Conservation (phyloP, 306 rosid genomes). For the Vachellia collinsii region DNA sequence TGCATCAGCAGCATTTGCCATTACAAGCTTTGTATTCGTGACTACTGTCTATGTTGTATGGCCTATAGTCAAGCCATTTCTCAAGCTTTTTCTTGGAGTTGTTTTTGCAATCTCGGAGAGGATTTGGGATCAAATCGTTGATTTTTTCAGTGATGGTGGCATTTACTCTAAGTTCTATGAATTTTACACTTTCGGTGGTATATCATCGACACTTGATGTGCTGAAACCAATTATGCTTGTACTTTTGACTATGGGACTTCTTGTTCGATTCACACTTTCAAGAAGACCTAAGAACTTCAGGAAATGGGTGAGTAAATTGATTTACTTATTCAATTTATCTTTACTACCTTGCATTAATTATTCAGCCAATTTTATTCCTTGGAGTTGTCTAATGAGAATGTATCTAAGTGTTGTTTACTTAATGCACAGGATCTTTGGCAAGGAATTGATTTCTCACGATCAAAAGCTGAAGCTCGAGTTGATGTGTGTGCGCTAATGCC, state of each 20-base stretch:
- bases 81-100: conserved; percentile 62
- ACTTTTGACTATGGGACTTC: conserved; percentile 89
- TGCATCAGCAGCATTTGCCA: conserved; percentile 86
- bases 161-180: conserved; percentile 63
- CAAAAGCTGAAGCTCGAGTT: conserved; percentile 99
- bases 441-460: conserved; percentile 96
- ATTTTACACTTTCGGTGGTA: conserved; percentile 72
- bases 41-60: conserved; percentile 64
- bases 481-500: conserved; percentile 63
- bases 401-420: conserved; percentile 38
- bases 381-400: conserved; percentile 40
- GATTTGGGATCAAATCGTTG: conserved; percentile 68
- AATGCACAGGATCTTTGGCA: conserved; percentile 92
- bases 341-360: conserved; percentile 17
- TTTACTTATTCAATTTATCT: conserved; percentile 27
- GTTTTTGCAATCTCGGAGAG: conserved; percentile 67
- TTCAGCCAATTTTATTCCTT: conserved; percentile 27
- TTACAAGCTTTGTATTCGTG: conserved; percentile 71
- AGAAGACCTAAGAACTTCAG: conserved; percentile 97
- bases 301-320: conserved; percentile 71
- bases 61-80: conserved; percentile 81
- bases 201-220: conserved; percentile 67
- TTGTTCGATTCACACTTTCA: conserved; percentile 93
- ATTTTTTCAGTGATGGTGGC: conserved; percentile 70
- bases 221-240: conserved; percentile 67